phyloP scores from a whole-genome alignment of 495 filamentous ascomycete species.

The Aspergillus carlsbadensis region DNA sequence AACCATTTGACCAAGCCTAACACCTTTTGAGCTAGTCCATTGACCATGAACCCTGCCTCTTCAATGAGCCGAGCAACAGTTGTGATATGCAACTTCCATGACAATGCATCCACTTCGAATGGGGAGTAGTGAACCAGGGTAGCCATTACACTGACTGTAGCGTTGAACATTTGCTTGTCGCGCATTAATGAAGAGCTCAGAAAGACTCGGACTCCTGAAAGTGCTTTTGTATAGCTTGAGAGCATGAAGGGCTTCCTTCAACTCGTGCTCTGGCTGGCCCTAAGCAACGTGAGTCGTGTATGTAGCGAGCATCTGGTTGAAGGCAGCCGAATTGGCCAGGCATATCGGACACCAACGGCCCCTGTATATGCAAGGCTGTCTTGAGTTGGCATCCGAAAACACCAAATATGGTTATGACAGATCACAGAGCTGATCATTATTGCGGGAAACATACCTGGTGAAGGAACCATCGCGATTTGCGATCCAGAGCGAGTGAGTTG shows the following conservation, averaged over 20 bases:
- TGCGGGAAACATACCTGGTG: not conserved
- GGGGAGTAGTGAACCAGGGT: not conserved
- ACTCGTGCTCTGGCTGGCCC: not conserved
- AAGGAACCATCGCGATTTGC: not conserved
- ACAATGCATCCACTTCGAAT: not conserved
- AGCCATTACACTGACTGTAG: not conserved
- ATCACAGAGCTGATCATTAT: not conserved
- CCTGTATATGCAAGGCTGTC: not conserved
- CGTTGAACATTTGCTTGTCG: not conserved
- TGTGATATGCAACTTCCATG: not conserved
- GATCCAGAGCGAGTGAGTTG: not conserved
- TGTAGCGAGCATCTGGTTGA: not conserved
- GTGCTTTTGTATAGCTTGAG: not conserved
- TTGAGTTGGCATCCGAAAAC: not conserved
- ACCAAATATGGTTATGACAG: not conserved
- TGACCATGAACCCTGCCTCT: not conserved
- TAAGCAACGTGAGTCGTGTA: not conserved
- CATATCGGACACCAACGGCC: not conserved
- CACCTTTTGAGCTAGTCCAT: not conserved
- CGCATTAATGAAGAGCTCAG: not conserved
- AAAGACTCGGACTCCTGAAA: not conserved
- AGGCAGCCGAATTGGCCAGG: not conserved
- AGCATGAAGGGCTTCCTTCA: not conserved
- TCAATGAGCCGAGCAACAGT: not conserved
- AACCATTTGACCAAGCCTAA: not conserved